Evolutionary conservation across 169 alveolate species (phyloP).

Genomic region (Cryptosporidium viatorum): DNA sequence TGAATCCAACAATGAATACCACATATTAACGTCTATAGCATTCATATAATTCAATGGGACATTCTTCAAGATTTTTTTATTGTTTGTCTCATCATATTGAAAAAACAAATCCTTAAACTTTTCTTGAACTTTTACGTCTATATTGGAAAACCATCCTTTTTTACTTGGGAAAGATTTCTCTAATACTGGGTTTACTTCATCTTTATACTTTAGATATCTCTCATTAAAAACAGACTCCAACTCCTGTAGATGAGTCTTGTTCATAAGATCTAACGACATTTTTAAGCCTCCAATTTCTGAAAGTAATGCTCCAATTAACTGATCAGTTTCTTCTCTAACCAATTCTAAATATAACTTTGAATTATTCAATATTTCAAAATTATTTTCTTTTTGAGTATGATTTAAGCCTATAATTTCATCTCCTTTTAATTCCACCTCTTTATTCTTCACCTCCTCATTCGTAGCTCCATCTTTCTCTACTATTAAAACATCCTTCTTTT

Average conservation of each 20-base stretch:
- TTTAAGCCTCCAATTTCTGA: slow-evolving; percentile 7
- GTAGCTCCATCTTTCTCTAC: background rate
- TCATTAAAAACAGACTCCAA: slow-evolving; percentile 30
- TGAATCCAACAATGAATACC: slow-evolving; percentile 43
- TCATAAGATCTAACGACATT: background rate
- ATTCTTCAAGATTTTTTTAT: background rate
- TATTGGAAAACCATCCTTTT: slow-evolving; percentile 8
- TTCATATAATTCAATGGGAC: slow-evolving; percentile 24
- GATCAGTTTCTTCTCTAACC: background rate
- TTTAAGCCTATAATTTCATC: background rate
- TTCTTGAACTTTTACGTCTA: slow-evolving; percentile 3
- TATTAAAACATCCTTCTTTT: background rate
- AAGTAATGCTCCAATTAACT: background rate
- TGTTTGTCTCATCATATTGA: background rate
- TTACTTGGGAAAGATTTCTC: background rate
- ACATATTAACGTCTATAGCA: slow-evolving; percentile 8
- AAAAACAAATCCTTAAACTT: background rate
- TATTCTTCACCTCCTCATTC: background rate
- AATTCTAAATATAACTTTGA: background rate
- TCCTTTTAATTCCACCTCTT: background rate
- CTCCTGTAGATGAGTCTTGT: background rate
- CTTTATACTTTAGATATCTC: slow-evolving; percentile 13
- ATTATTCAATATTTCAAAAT: background rate
- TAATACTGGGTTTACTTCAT: background rate
- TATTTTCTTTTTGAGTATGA: background rate